These are phyloP conservation scores for Penicillium sp. DNA, from an alignment of 2,329 filamentous ascomycete genomes.

Conservation along the genomic window DNA sequence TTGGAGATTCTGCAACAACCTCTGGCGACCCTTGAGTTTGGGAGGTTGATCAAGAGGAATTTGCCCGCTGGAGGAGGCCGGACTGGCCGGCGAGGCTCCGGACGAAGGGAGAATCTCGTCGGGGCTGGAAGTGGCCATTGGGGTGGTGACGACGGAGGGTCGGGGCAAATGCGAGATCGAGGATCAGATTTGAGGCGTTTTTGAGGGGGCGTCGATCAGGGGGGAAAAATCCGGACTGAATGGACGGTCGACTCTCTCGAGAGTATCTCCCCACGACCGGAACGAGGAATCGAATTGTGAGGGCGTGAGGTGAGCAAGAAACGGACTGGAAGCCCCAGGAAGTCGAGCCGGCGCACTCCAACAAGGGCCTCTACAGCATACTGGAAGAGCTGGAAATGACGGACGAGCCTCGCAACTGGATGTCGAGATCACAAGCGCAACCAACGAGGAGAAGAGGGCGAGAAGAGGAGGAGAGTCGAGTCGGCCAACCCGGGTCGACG, in stretches of 20 bases:
- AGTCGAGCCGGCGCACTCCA: neutral
- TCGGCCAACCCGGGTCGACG: neutral
- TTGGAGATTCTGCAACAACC: slow-evolving; percentile 67
- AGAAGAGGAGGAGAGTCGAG: no score
- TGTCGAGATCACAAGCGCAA: neutral
- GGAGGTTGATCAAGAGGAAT: slow-evolving; percentile 39
- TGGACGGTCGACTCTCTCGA: no score
- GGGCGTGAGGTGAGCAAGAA: neutral
- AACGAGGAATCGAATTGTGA: neutral
- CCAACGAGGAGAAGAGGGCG: no score
- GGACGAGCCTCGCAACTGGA: no score
- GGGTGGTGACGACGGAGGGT: slow-evolving; percentile 1
- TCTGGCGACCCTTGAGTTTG: slow-evolving; percentile 63
- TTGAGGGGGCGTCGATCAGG: no score
- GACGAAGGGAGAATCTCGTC: slow-evolving; percentile 29
- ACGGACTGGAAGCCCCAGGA: neutral
- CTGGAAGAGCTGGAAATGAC: neutral
- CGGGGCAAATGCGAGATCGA: no score
- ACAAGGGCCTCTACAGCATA: neutral
- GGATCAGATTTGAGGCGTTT: no score
- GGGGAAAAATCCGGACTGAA: no score
- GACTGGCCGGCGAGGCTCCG: slow-evolving; percentile 31
- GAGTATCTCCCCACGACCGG: neutral
- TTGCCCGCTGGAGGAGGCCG: slow-evolving; percentile 29
- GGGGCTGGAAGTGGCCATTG: slow-evolving; percentile 27